Conservation (phyloP, 176 grass and related monocot species). For the Eremochloa ophiuroides region DNA sequence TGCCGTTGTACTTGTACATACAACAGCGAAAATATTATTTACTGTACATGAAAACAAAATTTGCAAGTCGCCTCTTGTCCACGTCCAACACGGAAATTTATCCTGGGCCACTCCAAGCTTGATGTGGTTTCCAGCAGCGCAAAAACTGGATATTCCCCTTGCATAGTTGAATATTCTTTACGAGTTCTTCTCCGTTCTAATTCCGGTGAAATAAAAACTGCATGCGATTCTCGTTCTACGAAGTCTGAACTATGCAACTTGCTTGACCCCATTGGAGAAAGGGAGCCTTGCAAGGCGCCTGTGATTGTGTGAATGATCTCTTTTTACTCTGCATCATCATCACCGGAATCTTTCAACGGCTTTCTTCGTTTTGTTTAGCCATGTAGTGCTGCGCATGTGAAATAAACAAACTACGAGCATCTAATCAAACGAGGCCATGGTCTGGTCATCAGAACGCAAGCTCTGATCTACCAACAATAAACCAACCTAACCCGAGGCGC, state of each 20-base stretch:
- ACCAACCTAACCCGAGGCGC: not conserved
- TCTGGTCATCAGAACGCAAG: not conserved
- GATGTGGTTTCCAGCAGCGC: not conserved
- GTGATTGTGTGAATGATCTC: not conserved
- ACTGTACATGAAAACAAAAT: not conserved
- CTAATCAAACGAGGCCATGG: not conserved
- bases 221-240: not conserved
- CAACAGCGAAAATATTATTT: not conserved
- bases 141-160: slow-evolving; percentile 15
- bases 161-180: not conserved
- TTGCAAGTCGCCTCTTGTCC: not conserved
- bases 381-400: not conserved
- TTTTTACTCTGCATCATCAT: not conserved
- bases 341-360: not conserved
- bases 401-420: not conserved
- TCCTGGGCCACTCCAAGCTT: not conserved
- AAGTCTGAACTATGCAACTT: slow-evolving; percentile 12
- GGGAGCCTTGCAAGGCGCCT: not conserved
- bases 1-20: not conserved
- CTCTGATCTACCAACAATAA: not conserved
- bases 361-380: not conserved
- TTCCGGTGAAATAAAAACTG: not conserved
- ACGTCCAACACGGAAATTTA: not conserved
- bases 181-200: not conserved
- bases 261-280: not conserved